Base-by-base conservation (phyloP, 2,329 filamentous ascomycete species). In the Penicillium polonicum region DNA sequence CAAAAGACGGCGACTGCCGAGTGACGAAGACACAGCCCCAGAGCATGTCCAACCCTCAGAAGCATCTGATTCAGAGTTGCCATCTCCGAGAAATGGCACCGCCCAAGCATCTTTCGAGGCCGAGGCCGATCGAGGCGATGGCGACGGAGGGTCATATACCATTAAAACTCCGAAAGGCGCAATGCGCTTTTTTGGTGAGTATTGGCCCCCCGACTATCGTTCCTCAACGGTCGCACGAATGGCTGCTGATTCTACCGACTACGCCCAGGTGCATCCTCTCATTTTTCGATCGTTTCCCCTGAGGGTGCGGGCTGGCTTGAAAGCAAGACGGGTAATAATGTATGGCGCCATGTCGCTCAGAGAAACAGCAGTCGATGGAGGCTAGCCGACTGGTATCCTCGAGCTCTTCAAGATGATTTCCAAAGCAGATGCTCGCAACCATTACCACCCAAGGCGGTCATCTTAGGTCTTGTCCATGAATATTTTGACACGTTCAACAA, bases 181-280 rank as follows among this genome's bases (percentile, higher is more conserved):
- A 35, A 65, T 63, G 57, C 62, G 65, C 15, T 65, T 61, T 45
- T 66, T 59, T 46, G 65, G 62, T 67, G 19, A 27, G 55, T 52
- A 48, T 35, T 38, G 5, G 38, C 25, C 33, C 19, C 15, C 27
- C 5, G 27, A 4, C 2, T 19, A 31, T 35, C 12, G 10, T 36
- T 27, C 29, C 44, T 23, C 19, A 29, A 44, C 19, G 29, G 41
- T 61, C 10, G 43, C 46, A 48, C 45, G 23, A 49, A 39, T 4
- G 21, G 10, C 17, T 25, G 35, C 48, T 48, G 25, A 52, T 45
- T 52, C 25, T 52, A 43, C 51, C 25, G 52, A 42, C 36, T 42
- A 41, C 2, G 7, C 21, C 17, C 36, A 61, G 60, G 63, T 10
- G 60, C 60, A n/a, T 66, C 63, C 29, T 63, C 60, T n/a, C 60